These are phyloP conservation scores for Pezicula radicicola DNA, from an alignment of 2,329 filamentous ascomycete genomes.

Conservation along the genomic window DNA sequence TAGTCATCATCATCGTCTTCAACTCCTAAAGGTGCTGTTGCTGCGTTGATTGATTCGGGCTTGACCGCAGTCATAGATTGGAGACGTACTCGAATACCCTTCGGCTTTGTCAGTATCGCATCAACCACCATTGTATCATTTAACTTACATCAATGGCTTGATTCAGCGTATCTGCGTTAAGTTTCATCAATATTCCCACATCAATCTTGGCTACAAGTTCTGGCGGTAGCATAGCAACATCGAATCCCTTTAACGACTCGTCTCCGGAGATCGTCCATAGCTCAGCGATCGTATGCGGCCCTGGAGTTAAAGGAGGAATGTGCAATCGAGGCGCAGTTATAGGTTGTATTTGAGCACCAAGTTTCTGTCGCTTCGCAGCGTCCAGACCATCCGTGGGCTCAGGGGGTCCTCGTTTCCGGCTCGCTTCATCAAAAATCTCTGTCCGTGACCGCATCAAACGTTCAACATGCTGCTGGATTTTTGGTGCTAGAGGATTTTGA, in stretches of 20 bases:
- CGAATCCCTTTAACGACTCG: constrained; percentile 71
- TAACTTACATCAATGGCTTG: constrained; percentile 68
- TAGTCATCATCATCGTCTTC: constrained; percentile 89
- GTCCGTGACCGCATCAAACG: constrained; percentile 73
- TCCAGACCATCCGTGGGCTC: constrained; percentile 73
- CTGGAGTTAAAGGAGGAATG: constrained; percentile 70
- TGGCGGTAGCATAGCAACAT: constrained; percentile 75
- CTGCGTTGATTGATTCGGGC: constrained; percentile 43
- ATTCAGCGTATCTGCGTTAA: constrained; percentile 67
- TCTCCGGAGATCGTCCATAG: constrained; percentile 84
- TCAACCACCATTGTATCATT: constrained; percentile 1
- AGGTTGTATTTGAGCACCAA: constrained; percentile 50
- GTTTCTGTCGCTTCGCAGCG: constrained; percentile 74
- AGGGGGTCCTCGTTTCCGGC: constrained; percentile 70
- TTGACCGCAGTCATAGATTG: constrained; percentile 27
- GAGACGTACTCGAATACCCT: constrained; percentile 50
- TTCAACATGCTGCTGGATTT: constrained; percentile 86
- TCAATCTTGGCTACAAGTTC: constrained; percentile 77
- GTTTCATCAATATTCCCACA: constrained; percentile 70
- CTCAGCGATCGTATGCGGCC: constrained; percentile 75
- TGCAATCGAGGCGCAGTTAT: constrained; percentile 36
- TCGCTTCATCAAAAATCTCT: constrained; percentile 76
- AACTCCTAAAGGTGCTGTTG: constrained; percentile 59
- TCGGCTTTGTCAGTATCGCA: constrained; percentile 10
- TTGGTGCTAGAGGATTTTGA: constrained; percentile 68